Percentiles rank a stretch among this genome's conserved stretches.
These are phyloP conservation scores for Aspergillus proliferans DNA, from an alignment of 2,329 filamentous ascomycete species.

Conservation along the genomic window DNA sequence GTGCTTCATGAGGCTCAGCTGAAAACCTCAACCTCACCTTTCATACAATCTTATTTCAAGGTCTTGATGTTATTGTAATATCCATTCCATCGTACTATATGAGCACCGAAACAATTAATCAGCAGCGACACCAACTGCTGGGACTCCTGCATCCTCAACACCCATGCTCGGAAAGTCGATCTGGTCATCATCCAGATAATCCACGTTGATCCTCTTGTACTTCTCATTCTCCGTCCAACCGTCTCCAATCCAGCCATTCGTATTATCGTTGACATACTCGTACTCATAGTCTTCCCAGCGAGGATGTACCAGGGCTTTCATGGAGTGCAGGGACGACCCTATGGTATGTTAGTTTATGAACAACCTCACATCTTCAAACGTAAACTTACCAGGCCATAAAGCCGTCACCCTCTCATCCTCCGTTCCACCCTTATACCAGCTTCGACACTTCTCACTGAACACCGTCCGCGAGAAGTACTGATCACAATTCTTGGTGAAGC, in stretches of 20 bases:
- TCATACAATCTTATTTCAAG: too few species aligned
- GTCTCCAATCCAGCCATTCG: conserved; percentile 28
- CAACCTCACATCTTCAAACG: not conserved
- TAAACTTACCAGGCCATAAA: conserved; percentile 29
- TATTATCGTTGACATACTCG: conserved; percentile 29
- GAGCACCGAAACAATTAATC: too few species aligned
- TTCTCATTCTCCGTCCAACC: conserved; percentile 31
- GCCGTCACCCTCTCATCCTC: conserved; percentile 25
- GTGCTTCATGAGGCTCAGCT: too few species aligned
- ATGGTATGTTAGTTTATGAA: conserved; percentile 3
- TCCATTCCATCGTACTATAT: not conserved
- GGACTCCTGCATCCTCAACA: not conserved
- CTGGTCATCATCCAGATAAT: conserved; percentile 32
- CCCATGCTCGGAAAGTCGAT: conserved; percentile 24
- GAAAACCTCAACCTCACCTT: too few species aligned
- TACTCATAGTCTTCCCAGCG: conserved; percentile 37
- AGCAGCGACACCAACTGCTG: too few species aligned
- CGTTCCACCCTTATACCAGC: conserved; percentile 34
- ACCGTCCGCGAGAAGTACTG: conserved; percentile 31
- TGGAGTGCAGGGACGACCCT: conserved; percentile 33
- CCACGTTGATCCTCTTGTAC: conserved; percentile 23
- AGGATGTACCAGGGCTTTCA: conserved; percentile 28
- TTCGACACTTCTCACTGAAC: conserved; percentile 29
- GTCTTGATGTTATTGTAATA: too few species aligned
- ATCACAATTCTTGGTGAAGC: conserved; percentile 27